phyloP scores from a whole-genome alignment of 2,329 filamentous ascomycete species.

The Botrytis sinoallii region DNA sequence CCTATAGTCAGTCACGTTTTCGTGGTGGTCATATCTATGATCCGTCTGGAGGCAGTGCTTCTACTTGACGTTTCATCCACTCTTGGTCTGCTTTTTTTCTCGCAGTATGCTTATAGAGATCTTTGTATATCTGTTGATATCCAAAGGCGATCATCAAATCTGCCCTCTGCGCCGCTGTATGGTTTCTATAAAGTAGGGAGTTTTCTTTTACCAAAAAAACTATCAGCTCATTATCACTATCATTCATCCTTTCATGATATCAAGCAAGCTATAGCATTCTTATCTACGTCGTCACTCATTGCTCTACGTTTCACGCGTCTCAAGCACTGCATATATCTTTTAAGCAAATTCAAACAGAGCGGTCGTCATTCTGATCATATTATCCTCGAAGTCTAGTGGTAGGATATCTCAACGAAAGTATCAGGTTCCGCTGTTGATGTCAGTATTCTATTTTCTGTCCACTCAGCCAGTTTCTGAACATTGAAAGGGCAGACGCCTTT shows the following conservation, averaged over 20 bases:
- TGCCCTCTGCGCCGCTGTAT: conserved; percentile 7
- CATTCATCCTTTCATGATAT: not conserved
- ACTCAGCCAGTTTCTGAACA: conserved; percentile 22
- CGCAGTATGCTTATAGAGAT: conserved; percentile 1
- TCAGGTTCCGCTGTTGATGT: conserved; percentile 31
- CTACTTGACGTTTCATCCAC: conserved; percentile 20
- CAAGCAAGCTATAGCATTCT: not conserved
- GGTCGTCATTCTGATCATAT: not conserved
- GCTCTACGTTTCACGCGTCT: not conserved
- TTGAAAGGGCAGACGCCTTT: conserved; percentile 28
- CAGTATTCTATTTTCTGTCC: conserved; percentile 15
- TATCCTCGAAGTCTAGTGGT: not conserved
- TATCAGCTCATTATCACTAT: conserved; percentile 13
- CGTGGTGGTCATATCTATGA: conserved; percentile 28
- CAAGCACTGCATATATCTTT: not conserved
- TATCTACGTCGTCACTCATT: not conserved
- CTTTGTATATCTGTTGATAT: conserved; percentile 24
- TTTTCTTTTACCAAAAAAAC: not conserved
- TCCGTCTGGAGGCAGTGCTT: conserved; percentile 33
- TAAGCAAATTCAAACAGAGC: not conserved
- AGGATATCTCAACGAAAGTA: not conserved
- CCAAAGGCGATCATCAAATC: not conserved
- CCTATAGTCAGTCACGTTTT: conserved; percentile 27
- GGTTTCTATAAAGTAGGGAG: conserved; percentile 18
- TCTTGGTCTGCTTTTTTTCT: not conserved